phyloP scores from a whole-genome alignment of 148 eudicot species.

The Cornus kousa region DNA sequence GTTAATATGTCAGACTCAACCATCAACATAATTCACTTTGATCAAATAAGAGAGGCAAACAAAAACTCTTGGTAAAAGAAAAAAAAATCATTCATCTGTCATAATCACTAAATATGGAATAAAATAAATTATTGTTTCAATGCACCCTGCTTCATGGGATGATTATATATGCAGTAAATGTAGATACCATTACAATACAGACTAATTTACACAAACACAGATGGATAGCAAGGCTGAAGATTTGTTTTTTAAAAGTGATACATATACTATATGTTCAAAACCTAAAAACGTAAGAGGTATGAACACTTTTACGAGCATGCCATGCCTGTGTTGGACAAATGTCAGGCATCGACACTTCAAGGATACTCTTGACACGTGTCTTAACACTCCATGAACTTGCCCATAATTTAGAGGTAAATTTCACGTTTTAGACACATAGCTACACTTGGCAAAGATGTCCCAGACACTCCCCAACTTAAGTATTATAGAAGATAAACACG shows the following conservation, averaged over 20 bases:
- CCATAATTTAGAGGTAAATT: too few relatives aligned
- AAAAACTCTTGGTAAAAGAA: slow-evolving; percentile 3
- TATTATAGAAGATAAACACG: too few relatives aligned
- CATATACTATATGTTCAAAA: neutral
- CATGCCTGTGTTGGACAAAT: too few relatives aligned
- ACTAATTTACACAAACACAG: neutral
- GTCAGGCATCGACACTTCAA: too few relatives aligned
- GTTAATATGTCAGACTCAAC: neutral
- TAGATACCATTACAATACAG: neutral
- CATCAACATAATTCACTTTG: neutral
- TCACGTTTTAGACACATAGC: too few relatives aligned
- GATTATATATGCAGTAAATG: neutral
- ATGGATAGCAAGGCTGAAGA: neutral
- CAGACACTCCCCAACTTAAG: too few relatives aligned
- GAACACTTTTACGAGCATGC: too few relatives aligned
- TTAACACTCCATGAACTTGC: too few relatives aligned
- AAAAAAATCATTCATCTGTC: neutral
- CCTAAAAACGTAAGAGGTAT: neutral
- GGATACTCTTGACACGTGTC: too few relatives aligned
- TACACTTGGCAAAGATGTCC: too few relatives aligned
- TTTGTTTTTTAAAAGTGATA: neutral
- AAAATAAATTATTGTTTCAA: neutral
- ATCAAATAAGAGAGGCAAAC: neutral
- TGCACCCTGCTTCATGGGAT: neutral
- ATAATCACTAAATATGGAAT: neutral